Percentiles rank a stretch among this genome's conserved stretches.
phyloP scores from a whole-genome alignment of 768 basidiomycete genomes.

The Imleria badia region DNA sequence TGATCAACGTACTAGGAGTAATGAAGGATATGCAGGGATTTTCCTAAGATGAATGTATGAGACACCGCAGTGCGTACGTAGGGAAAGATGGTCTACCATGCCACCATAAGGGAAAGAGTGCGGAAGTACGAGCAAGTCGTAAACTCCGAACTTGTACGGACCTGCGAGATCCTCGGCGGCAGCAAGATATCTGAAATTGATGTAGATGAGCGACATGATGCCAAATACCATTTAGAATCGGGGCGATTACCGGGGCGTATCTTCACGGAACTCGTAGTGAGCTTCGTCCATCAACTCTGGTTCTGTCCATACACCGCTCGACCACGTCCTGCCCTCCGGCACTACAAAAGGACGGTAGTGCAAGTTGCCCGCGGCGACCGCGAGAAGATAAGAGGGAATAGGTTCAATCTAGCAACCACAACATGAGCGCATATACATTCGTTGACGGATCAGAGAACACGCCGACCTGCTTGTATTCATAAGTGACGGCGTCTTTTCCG shows the following conservation, averaged over 20 bases:
- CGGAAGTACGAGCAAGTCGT: slow-evolving; percentile 86
- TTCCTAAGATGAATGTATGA: slow-evolving; percentile 50
- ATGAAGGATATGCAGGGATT: slow-evolving; percentile 87
- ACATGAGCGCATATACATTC: neutral
- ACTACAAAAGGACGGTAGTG: slow-evolving; percentile 65
- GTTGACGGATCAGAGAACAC: neutral
- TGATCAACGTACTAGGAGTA: slow-evolving; percentile 65
- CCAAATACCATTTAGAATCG: too few relatives aligned
- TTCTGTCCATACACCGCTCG: slow-evolving; percentile 88
- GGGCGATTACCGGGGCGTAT: slow-evolving; percentile 62
- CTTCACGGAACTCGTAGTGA: slow-evolving; percentile 86
- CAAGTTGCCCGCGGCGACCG: slow-evolving; percentile 85
- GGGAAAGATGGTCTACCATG: slow-evolving; percentile 47
- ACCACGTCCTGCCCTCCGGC: slow-evolving; percentile 69
- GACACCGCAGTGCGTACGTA: neutral
- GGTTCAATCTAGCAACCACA: slow-evolving; percentile 59
- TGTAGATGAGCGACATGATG: too few relatives aligned
- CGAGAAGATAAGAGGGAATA: slow-evolving; percentile 91
- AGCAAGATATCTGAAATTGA: slow-evolving; percentile 59
- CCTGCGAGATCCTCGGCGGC: slow-evolving; percentile 70
- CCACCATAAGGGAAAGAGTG: slow-evolving; percentile 94
- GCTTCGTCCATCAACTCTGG: slow-evolving; percentile 75
- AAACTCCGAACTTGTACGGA: slow-evolving; percentile 82
- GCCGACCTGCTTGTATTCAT: slow-evolving; percentile 74
- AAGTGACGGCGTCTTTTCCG: slow-evolving; percentile 72